phyloP scores from a whole-genome alignment of 495 filamentous ascomycete genomes.

The Lasiosphaeriaceae sp. region DNA sequence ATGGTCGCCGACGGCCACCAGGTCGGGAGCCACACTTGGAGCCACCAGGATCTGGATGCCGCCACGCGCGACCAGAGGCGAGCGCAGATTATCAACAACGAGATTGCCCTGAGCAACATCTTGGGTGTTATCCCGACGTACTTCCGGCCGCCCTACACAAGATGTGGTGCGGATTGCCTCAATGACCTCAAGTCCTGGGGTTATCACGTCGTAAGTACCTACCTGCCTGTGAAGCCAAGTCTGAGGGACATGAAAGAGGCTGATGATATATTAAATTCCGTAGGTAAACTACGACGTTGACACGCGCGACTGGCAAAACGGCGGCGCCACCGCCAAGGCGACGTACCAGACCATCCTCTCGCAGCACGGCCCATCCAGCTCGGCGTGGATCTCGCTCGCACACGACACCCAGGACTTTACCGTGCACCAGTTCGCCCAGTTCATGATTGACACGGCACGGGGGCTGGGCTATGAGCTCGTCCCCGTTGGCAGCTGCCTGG shows the following conservation, averaged over 20 bases:
- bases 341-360: conserved; percentile 49
- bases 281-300: conserved; percentile 60
- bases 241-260: too few relatives aligned
- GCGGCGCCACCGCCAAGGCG: conserved; percentile 47
- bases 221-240: neutral
- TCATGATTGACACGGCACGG: conserved; percentile 53
- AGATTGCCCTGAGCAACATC: conserved; percentile 64
- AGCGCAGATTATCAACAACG: conserved; percentile 61
- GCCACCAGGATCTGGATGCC: conserved; percentile 60
- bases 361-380: conserved; percentile 29
- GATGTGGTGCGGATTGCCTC: conserved; percentile 42
- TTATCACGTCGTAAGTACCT: conserved; percentile 52
- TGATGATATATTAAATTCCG: too few relatives aligned
- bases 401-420: conserved; percentile 68
- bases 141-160: conserved; percentile 69
- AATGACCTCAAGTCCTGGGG: conserved; percentile 51
- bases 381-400: conserved; percentile 35
- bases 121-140: conserved; percentile 66
- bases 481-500: conserved; percentile 39
- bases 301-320: conserved; percentile 63
- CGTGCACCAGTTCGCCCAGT: conserved; percentile 57
- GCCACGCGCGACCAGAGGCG: conserved; percentile 45
- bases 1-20: conserved; percentile 65
- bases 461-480: conserved; percentile 46
- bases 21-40: conserved; percentile 70